Evolutionary conservation across 495 filamentous ascomycete species (phyloP), one percentile per base, ranked within the genome.

Genomic region (Xylaria sp.): DNA sequence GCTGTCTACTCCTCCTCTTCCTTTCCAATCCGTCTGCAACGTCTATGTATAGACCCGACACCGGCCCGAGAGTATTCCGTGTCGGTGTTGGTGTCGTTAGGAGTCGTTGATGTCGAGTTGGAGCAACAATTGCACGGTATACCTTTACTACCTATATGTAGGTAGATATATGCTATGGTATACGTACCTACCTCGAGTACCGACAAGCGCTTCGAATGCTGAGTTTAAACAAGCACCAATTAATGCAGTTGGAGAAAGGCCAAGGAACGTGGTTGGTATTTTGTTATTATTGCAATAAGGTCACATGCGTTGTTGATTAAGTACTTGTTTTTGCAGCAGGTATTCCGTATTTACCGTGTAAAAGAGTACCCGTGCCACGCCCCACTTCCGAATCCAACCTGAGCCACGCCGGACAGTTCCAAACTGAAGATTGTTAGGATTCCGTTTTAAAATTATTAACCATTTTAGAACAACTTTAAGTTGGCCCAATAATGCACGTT

Each of bases 1-100:
- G 31, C 41, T 61, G 14, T 57, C 57, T 37, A 50, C 57, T 61
- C 57, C 41, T 69, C 35, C 65, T 52, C 35, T 50, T 52, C 67
- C 43, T 57, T 26, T 50, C 55, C 40, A 26, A 31, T 37, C 58
- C 14, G 19, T 3, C 15, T 19, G 11, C 24, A 41, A 29, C 3
- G 5, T 12, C 11, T 33, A 46, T 35, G 37, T 24, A 15, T 5
- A 4, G 5, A 0, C 57, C n/a, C 29, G 21, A 59, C 33, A 40
- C 29, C 37, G 8, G 8, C 12, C 9, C 57, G 11, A 9, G 12
- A 4, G 57, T 11, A 14, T 2, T 35, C 57, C 7, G 33, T 41
- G n/a, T 33, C 24, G n/a, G 35, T 62, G 7, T 19, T 43, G 37
- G 43, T 41, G 35, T 35, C 12, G 37, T 14, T 6, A 61, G 33